Base-by-base conservation (phyloP, 805 yeast species). In the Ogataea salicorniae region DNA sequence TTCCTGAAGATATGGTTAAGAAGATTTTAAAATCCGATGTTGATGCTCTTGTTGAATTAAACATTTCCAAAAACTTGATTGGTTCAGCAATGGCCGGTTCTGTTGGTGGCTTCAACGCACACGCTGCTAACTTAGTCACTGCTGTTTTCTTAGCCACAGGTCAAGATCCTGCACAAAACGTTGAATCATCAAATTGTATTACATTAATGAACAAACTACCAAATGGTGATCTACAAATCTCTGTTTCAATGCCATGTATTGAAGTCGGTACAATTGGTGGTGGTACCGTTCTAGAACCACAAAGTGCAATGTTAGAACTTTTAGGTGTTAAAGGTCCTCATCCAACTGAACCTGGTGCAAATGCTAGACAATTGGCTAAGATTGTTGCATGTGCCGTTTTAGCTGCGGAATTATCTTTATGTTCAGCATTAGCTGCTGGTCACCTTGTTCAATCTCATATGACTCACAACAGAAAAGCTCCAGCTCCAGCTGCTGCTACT, bases 241-340 rank as follows among this genome's bases (percentile, higher is more conserved):
- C 97, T 1, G 99, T 94, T n/a, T 88, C 98, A 4, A 94, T 94
- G 99, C 99, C 99, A 31, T 88, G 95, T 29, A 89, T 94, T 58
- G 99, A 94, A 71, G 99, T 94, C 40, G 99, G 99, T 55, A 94
- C 99, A 2, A 90, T 94, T 68, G 99, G 99, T 48, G 99, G 99
- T 54, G 99, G 99, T 64, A 94, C 99, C 4, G 87, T 94, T 54
- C 78, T 94, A 60, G 98, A 87, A 63, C 97, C 99, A 38, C 99
- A 94, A 71, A 87, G 91, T 43, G 88, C 98, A 20, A 89, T 94
- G 96, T 75, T 94, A 50, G 98, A 94, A 60, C 73, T 94, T 56
- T 75, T 94, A 52, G 97, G 98, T 36, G 96, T 94, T 41, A 82
- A 87, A 58, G 99, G 99, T 4, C 97, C 99, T 5, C 95, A 91